phyloP scores from a whole-genome alignment of 1,284 basidiomycete genomes.

The Rhodotorula mucilaginosa region DNA sequence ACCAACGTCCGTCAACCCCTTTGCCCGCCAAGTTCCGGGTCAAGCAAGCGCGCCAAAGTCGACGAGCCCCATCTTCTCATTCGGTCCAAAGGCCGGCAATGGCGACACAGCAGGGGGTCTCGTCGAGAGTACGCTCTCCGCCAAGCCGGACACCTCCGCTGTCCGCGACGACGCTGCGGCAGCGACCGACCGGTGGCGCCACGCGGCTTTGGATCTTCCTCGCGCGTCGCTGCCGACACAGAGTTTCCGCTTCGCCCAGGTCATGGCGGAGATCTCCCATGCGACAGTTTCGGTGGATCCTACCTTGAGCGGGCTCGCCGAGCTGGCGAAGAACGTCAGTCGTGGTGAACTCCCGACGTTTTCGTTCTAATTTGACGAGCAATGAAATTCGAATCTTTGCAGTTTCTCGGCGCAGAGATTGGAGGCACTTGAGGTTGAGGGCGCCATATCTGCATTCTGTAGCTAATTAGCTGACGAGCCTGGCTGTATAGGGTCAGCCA shows the following conservation, averaged over 20 bases:
- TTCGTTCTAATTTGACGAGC: slow-evolving; percentile 10
- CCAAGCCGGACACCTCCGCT: not conserved
- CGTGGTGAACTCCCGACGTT: slow-evolving; percentile 25
- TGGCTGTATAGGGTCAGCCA: too few species aligned
- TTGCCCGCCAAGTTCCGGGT: not conserved
- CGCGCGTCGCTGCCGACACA: slow-evolving; percentile 1
- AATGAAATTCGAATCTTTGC: not conserved
- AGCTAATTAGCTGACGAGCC: too few species aligned
- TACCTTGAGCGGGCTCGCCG: slow-evolving; percentile 10
- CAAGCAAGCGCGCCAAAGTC: not conserved
- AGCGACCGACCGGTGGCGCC: too few species aligned
- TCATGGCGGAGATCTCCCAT: not conserved
- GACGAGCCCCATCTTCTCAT: not conserved
- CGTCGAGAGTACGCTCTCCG: not conserved
- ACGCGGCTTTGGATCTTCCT: slow-evolving; percentile 3
- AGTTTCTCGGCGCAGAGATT: too few species aligned
- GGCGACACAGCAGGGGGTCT: not conserved
- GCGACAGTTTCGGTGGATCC: not conserved
- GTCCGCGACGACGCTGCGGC: not conserved
- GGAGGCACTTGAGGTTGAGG: too few species aligned
- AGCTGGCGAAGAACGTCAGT: slow-evolving; percentile 12
- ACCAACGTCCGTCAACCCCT: not conserved
- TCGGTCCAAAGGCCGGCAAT: not conserved
- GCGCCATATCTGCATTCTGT: too few species aligned
- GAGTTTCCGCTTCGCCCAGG: slow-evolving; percentile 5